phyloP scores from a whole-genome alignment of 768 basidiomycete species.

The Tricholoma sp. region DNA sequence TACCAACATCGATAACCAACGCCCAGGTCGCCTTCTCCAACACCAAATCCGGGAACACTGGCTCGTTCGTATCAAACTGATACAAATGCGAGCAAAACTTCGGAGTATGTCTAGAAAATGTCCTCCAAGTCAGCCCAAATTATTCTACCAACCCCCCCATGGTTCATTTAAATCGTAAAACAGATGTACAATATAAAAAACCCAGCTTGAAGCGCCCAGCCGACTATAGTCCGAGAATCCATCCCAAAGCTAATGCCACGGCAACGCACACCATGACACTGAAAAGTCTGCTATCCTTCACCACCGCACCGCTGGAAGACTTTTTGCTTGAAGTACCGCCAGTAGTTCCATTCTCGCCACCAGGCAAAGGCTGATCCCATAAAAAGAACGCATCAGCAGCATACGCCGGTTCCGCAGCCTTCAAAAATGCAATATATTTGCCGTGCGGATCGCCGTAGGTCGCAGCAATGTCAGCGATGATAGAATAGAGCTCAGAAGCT shows the following conservation, averaged over 20 bases:
- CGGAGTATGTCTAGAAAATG: too few relatives aligned
- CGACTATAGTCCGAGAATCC: background rate
- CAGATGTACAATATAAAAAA: background rate
- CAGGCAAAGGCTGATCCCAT: conserved; percentile 51
- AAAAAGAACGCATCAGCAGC: conserved; percentile 43
- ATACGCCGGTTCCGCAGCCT: conserved; percentile 32
- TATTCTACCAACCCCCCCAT: too few relatives aligned
- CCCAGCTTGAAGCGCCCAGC: background rate
- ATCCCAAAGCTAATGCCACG: background rate
- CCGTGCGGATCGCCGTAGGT: conserved; percentile 59
- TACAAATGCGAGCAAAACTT: too few relatives aligned
- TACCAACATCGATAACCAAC: conserved; percentile 1
- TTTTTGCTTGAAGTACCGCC: background rate
- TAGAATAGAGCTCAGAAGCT: conserved; percentile 48
- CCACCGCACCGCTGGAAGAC: background rate
- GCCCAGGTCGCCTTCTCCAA: conserved; percentile 8
- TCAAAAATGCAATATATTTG: conserved; percentile 47
- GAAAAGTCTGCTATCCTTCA: background rate
- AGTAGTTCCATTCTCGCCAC: conserved; percentile 15
- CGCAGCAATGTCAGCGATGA: conserved; percentile 51
- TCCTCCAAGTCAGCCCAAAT: too few relatives aligned
- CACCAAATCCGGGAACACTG: conserved; percentile 8
- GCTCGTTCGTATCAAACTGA: too few relatives aligned
- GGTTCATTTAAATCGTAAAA: too few relatives aligned
- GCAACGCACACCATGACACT: background rate